Evolutionary conservation across 2,329 filamentous ascomycete species (phyloP).

Genomic region (Colletotrichum costaricense): DNA sequence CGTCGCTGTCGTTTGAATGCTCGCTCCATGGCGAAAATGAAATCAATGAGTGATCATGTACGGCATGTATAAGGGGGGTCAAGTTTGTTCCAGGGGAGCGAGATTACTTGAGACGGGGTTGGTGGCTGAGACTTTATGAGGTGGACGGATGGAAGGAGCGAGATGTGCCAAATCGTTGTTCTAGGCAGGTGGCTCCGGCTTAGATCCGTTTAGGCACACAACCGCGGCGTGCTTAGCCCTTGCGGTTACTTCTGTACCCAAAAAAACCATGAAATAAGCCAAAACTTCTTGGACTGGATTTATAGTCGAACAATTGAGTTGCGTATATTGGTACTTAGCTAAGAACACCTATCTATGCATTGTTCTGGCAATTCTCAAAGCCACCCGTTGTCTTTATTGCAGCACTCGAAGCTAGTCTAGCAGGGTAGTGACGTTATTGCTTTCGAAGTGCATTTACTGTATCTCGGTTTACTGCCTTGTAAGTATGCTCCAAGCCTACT

Average conservation of each 20-base stretch:
- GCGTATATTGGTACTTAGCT: too few relatives aligned
- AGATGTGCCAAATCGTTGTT: background rate
- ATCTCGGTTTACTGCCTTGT: too few relatives aligned
- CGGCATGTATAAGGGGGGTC: background rate
- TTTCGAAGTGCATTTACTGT: too few relatives aligned
- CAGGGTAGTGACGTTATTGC: background rate
- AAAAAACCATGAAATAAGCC: background rate
- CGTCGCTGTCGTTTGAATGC: constrained; percentile 46
- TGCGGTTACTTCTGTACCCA: background rate
- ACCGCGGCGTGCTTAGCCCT: background rate
- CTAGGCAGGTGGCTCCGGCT: background rate
- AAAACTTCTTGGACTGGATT: background rate
- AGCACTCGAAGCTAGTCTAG: background rate
- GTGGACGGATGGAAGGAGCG: background rate
- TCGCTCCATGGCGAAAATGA: constrained; percentile 42
- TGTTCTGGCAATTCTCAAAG: background rate
- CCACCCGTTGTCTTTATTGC: background rate
- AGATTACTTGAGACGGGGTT: background rate
- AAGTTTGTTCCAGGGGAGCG: background rate
- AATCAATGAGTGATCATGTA: background rate
- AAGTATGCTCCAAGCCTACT: too few relatives aligned
- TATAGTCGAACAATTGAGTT: background rate
- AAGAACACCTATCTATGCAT: too few relatives aligned
- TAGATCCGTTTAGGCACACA: background rate
- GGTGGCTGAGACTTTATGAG: background rate